These are phyloP conservation scores for Wickerhamiella parazyma DNA, from an alignment of 805 yeast genomes.

Conservation along the genomic window DNA sequence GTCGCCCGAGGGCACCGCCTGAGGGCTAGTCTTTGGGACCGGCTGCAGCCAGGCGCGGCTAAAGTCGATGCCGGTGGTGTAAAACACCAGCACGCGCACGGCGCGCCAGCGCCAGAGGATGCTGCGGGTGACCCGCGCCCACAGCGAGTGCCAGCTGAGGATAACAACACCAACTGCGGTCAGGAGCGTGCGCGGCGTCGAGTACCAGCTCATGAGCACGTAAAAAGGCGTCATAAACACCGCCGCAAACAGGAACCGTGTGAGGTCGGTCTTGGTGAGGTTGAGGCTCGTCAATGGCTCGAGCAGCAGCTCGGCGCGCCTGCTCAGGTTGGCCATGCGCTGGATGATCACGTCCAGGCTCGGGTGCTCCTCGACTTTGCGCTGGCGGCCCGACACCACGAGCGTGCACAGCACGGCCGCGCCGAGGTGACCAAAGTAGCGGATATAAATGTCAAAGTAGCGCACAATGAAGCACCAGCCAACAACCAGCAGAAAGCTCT, in stretches of 20 bases:
- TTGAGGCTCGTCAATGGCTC: conserved; percentile 62
- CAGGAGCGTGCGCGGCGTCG: conserved; percentile 50
- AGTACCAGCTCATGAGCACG: conserved; percentile 49
- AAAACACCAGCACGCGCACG: conserved; percentile 59
- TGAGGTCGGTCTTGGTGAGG: conserved; percentile 66
- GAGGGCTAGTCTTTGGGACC: not conserved
- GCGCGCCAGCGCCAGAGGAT: conserved; percentile 72
- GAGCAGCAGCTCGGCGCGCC: conserved; percentile 62
- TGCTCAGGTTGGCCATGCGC: conserved; percentile 57
- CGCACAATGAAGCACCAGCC: conserved; percentile 44
- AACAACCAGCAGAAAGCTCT: conserved; percentile 48
- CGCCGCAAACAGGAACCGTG: conserved; percentile 69
- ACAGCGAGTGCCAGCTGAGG: conserved; percentile 75
- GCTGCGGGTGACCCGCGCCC: conserved; percentile 70
- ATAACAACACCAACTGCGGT: conserved; percentile 44
- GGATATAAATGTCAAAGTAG: conserved; percentile 66
- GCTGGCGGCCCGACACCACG: conserved; percentile 18
- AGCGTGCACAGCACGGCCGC: conserved; percentile 45
- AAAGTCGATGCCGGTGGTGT: conserved; percentile 56
- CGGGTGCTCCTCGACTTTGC: conserved; percentile 48
- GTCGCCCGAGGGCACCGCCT: not conserved
- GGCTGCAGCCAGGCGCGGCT: conserved; percentile 7
- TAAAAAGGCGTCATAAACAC: conserved; percentile 77
- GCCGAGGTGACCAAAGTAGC: conserved; percentile 71
- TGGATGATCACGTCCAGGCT: conserved; percentile 79